Evolutionary conservation across 2,329 filamentous ascomycete genomes (phyloP).

Genomic region (Calonectria ilicicola): DNA sequence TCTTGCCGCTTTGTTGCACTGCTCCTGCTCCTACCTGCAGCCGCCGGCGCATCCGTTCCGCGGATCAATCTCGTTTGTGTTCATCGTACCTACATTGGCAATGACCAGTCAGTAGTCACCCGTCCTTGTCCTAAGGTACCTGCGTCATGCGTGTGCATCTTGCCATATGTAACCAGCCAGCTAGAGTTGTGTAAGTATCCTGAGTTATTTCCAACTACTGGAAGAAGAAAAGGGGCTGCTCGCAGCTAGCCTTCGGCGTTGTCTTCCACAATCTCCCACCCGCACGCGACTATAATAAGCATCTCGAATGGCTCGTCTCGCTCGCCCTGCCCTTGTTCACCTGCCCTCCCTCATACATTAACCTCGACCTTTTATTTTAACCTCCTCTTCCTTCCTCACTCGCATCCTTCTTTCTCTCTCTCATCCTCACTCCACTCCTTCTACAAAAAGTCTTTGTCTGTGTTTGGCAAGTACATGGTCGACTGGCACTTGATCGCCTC

Average conservation of each 20-base stretch:
- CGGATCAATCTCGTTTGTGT: constrained; percentile 5
- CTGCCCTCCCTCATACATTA: constrained; percentile 4
- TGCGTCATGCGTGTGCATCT: constrained; percentile 12
- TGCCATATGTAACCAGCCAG: constrained; percentile 15
- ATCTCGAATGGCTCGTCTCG: constrained; percentile 20
- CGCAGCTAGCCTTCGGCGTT: constrained; percentile 14
- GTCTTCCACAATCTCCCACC: constrained; percentile 14
- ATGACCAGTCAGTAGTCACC: constrained; percentile 20
- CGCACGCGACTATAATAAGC: constrained; percentile 26
- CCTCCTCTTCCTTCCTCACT: not conserved
- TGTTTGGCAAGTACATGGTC: not conserved
- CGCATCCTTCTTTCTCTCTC: not conserved
- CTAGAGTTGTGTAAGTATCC: constrained; percentile 21
- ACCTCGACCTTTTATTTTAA: not conserved
- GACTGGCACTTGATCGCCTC: constrained; percentile 1
- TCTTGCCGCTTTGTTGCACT: constrained; percentile 19
- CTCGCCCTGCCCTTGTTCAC: constrained; percentile 14
- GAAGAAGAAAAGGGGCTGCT: constrained; percentile 16
- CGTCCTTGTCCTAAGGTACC: constrained; percentile 10
- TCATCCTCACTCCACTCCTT: not conserved
- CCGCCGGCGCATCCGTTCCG: not conserved
- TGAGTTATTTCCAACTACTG: not conserved
- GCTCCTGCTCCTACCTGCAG: constrained; percentile 6
- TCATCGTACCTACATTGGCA: not conserved
- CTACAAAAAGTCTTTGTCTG: not conserved